These are phyloP conservation scores for Pleodorina starrii DNA, from an alignment of 139 green algal species.

Conservation along the genomic window DNA sequence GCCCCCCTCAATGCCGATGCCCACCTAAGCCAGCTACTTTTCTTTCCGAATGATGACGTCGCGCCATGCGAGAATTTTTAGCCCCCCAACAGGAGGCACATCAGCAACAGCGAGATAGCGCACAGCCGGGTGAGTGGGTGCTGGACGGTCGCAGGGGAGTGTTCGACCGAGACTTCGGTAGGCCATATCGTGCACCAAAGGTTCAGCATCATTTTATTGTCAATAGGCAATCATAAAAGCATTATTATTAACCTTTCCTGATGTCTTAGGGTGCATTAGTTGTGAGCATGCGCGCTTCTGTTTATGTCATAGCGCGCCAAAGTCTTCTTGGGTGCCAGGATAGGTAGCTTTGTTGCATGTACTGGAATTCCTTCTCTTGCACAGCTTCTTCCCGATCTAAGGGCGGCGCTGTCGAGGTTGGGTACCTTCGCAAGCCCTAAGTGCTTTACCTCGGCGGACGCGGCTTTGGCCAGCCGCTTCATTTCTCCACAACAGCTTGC, in stretches of 20 bases:
- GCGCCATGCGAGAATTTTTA: constrained; percentile 11
- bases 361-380: no score
- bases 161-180: not conserved
- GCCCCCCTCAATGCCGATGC: constrained; percentile 13
- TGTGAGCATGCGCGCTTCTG: not conserved
- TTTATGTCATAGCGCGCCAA: not conserved
- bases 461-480: not conserved
- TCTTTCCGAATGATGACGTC: constrained; percentile 29
- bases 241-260: not conserved
- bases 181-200: not conserved
- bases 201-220: not conserved
- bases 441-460: constrained; percentile 13
- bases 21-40: constrained; percentile 33
- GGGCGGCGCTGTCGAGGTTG: no score
- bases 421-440: constrained; percentile 20
- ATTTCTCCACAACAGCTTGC: no score
- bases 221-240: not conserved
- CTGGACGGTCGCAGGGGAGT: not conserved
- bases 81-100: constrained; percentile 6
- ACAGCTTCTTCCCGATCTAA: no score
- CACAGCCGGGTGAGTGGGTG: constrained; percentile 7
- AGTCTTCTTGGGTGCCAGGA: not conserved
- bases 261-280: not conserved
- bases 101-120: constrained; percentile 20
- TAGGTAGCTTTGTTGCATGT: no score